Evolutionary conservation across 2,329 filamentous ascomycete species (phyloP), one percentile per base, ranked within the genome.

Genomic region (Piedraia hortae): DNA sequence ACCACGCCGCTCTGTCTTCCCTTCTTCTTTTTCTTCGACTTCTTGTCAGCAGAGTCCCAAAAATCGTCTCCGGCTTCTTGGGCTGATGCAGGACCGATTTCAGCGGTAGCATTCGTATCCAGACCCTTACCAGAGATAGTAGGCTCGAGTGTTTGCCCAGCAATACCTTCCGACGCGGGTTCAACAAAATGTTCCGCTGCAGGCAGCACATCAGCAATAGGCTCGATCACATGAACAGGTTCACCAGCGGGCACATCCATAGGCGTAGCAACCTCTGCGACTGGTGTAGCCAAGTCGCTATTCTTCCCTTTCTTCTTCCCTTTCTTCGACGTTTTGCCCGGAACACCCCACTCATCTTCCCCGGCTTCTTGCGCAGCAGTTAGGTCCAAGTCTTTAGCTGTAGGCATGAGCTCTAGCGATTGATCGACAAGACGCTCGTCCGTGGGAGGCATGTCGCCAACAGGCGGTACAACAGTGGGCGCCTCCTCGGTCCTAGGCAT

Each of bases 141-240:
- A 21, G 10, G 4, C 10, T 11, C 19, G 13, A 12, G 8, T 12
- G 13, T 4, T 10, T n/a, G 9, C 3, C 15, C 19, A 12, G 7
- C 23, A 10, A 45, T 41, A 28, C 54, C 45, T 11, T 51, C 40
- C 20, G 53, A 38, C 4, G 53, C 49, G 14, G 51, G 36, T 21
- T 46, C 38, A 4, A 48, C n/a, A n/a, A n/a, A 12, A 13, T n/a
- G 10, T 7, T 6, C 10, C 13, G 19, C 10, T 14, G 10, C 19
- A 12, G 6, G 19, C 10, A n/a, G 3, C 4, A 8, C 7, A 8
- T 13, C 19, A 5, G n/a, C 10, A 13, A 14, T 9, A 5, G 19
- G 13, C 10, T 9, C 4, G 6, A 12, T 5, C 7, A 13, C 10
- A 5, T 8, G 12, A 21, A 14, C 10, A 7, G 9, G 12, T 12